These are phyloP conservation scores for Ceratocystiopsis sp. DNA, from an alignment of 2,329 filamentous ascomycete species.

Conservation along the genomic window DNA sequence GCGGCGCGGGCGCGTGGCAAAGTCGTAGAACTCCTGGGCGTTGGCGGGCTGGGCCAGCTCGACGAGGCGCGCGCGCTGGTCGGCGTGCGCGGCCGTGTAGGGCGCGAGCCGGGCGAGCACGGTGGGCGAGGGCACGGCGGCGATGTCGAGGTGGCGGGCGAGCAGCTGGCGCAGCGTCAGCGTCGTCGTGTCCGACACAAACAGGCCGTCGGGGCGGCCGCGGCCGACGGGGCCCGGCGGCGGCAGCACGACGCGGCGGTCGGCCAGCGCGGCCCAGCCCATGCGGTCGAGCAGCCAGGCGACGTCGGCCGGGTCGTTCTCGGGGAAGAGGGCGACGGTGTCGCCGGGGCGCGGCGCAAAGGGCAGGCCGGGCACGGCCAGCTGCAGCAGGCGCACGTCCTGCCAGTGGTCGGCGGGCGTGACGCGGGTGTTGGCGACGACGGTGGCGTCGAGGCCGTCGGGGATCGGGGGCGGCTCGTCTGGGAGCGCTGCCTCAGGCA, in stretches of 20 bases:
- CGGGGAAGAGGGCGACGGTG: constrained; percentile 66
- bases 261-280: constrained; percentile 59
- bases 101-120: constrained; percentile 70
- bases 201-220: constrained; percentile 9
- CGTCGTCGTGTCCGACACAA: constrained; percentile 11
- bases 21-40: constrained; percentile 88
- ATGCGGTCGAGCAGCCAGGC: constrained; percentile 60
- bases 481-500: no score
- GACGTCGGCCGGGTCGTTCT: constrained; percentile 75
- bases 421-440: constrained; percentile 52
- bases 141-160: constrained; percentile 73
- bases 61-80: constrained; percentile 63
- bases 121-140: constrained; percentile 68
- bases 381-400: constrained; percentile 68
- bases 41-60: constrained; percentile 70
- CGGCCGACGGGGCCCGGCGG: no score
- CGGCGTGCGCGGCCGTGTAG: constrained; percentile 51
- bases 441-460: constrained; percentile 27
- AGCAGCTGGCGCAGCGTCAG: constrained; percentile 60
- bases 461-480: no score
- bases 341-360: constrained; percentile 50
- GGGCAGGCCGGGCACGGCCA: constrained; percentile 27
- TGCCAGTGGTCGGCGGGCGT: constrained; percentile 76
- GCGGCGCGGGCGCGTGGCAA: constrained; percentile 75
- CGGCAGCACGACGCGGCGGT: constrained; percentile 51